Percentiles rank a stretch among this genome's conserved stretches.
Evolutionary conservation across 1,284 basidiomycete genomes (phyloP).

Genomic region (Trichosporon asahii): DNA sequence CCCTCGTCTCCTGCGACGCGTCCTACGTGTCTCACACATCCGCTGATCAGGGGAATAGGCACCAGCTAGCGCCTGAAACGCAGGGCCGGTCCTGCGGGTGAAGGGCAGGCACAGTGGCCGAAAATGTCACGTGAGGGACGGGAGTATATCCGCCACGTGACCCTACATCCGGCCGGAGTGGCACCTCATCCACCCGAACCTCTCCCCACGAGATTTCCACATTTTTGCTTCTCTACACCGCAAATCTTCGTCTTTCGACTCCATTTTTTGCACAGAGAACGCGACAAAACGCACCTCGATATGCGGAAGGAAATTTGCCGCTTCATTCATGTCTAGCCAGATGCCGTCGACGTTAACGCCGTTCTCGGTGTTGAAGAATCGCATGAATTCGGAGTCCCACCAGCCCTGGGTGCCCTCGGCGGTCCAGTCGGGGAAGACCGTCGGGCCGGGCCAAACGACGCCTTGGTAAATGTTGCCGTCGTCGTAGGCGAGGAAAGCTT

Average conservation of each 20-base stretch:
- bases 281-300: slow-evolving; percentile 5
- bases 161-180: background rate
- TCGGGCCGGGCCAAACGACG: slow-evolving; percentile 68
- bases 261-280: background rate
- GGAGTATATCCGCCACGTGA: background rate
- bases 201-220: background rate
- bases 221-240: background rate
- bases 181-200: background rate
- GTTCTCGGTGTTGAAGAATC: slow-evolving; percentile 56
- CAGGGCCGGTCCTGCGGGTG: background rate
- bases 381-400: slow-evolving; percentile 62
- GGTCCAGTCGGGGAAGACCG: slow-evolving; percentile 67
- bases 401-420: slow-evolving; percentile 57
- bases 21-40: background rate
- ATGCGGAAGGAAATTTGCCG: slow-evolving; percentile 45
- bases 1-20: background rate
- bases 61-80: background rate
- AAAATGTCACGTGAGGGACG: background rate
- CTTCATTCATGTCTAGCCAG: slow-evolving; percentile 66
- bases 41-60: slow-evolving; percentile 18
- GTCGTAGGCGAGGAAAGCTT: slow-evolving; percentile 61
- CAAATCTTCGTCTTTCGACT: background rate
- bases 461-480: slow-evolving; percentile 62
- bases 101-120: background rate
- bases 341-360: slow-evolving; percentile 52